Conservation (phyloP, 352 stramenopile species). For the Peronosclerospora sorghi region DNA sequence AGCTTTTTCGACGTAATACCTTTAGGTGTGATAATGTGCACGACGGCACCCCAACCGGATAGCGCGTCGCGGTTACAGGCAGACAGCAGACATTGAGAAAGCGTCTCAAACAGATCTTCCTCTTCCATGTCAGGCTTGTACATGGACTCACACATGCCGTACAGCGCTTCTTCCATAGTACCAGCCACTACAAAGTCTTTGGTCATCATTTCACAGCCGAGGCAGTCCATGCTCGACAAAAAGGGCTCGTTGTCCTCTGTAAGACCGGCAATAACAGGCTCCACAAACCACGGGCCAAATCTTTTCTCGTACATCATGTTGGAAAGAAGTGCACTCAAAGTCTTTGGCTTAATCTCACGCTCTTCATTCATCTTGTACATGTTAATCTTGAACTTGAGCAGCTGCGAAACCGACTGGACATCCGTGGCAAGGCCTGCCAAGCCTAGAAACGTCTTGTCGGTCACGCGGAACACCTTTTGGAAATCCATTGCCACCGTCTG, state of each 20-base stretch:
- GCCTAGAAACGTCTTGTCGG: conserved; percentile 92
- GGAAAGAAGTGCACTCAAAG: conserved; percentile 92
- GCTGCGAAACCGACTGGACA: conserved; percentile 94
- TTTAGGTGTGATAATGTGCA: conserved; percentile 95
- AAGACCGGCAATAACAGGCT: conserved; percentile 96
- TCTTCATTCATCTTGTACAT: conserved; percentile 99
- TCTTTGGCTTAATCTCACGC: conserved; percentile 96
- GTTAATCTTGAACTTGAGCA: conserved; percentile 91
- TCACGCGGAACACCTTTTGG: conserved; percentile 98
- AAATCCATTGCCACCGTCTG: conserved; percentile 97
- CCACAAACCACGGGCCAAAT: conserved; percentile 98
- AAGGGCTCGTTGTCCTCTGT: conserved; percentile 93
- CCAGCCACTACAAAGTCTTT: conserved; percentile 98
- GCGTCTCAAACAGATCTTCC: conserved; percentile 96
- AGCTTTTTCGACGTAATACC: conserved; percentile 78
- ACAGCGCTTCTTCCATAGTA: conserved; percentile 96
- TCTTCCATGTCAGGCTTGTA: conserved; percentile 94
- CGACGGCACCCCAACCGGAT: conserved; percentile 95
- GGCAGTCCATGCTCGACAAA: conserved; percentile 96
- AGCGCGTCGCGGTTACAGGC: conserved; percentile 97
- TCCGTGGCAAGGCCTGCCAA: conserved; percentile 96
- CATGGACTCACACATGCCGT: conserved; percentile 98
- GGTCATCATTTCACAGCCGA: conserved; percentile 92
- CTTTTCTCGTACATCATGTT: conserved; percentile 98
- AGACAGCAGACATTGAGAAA: conserved; percentile 95